phyloP scores from a whole-genome alignment of 345 rosid genomes.

The Syzygium oleosum region DNA sequence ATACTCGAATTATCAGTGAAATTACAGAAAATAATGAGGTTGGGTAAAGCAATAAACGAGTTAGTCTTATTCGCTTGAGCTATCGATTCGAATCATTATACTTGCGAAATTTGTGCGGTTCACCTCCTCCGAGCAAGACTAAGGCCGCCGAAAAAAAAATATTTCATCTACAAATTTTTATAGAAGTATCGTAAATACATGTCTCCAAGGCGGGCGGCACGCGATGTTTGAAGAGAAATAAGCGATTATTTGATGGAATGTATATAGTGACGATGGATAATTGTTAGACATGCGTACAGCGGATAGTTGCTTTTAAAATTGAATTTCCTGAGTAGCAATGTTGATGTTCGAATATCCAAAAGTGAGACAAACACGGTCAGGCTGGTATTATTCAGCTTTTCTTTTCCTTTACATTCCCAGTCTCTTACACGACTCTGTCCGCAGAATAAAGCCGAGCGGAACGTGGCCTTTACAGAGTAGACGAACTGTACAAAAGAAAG shows the following conservation, averaged over 20 bases:
- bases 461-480: not conserved
- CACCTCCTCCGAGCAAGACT: not conserved
- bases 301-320: not conserved
- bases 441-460: not conserved
- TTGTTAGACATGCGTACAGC: accelerated
- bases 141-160: not conserved
- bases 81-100: not conserved
- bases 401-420: not conserved
- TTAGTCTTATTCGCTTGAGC: not conserved
- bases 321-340: not conserved
- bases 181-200: not conserved
- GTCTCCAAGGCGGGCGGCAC: not conserved
- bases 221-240: not conserved
- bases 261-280: accelerated
- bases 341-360: not conserved
- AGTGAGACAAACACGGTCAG: not conserved
- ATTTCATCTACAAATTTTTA: not conserved
- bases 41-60: not conserved
- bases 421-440: not conserved
- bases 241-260: not conserved
- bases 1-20: not conserved
- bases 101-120: not conserved
- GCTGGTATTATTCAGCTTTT: not conserved
- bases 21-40: not conserved
- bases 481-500: constrained; percentile 6